Conservation (phyloP, 2,329 filamentous ascomycete genomes). For the Beauveria scarabaeidicola region DNA sequence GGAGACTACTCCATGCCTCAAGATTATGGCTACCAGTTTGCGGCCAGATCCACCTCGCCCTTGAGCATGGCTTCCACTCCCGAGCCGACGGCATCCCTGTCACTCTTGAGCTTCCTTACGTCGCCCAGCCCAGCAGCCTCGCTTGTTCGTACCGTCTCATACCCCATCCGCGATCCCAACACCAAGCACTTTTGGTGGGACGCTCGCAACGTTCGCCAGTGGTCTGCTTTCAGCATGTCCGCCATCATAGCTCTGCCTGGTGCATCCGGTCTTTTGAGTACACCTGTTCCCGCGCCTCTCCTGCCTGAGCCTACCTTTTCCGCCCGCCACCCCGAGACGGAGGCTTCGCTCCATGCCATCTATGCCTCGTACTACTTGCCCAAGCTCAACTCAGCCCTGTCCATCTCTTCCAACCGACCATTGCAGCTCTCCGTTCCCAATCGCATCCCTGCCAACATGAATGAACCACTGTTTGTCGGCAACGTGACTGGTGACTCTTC, state of each 20-base stretch:
- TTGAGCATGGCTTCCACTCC: conserved; percentile 32
- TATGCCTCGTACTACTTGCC: conserved; percentile 72
- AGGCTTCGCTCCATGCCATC: conserved; percentile 65
- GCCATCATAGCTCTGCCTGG: conserved; percentile 66
- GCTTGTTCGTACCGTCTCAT: conserved; percentile 70
- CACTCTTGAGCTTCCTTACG: conserved; percentile 70
- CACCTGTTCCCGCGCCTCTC: conserved; percentile 52
- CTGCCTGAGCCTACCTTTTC: conserved; percentile 51
- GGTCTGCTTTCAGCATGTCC: conserved; percentile 68
- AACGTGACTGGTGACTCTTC: conserved; percentile 49
- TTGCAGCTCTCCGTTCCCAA: conserved; percentile 42
- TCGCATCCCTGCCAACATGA: conserved; percentile 25
- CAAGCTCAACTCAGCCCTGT: conserved; percentile 78
- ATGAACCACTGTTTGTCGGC: conserved; percentile 57
- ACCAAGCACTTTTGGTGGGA: conserved; percentile 95
- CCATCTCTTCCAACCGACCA: conserved; percentile 62
- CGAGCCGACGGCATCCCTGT: conserved; percentile 51
- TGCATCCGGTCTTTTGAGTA: conserved; percentile 63
- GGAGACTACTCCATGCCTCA: conserved; percentile 14
- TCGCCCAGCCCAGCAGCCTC: conserved; percentile 72
- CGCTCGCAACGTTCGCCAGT: conserved; percentile 74
- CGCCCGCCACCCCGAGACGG: conserved; percentile 67
- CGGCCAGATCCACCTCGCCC: conserved; percentile 38
- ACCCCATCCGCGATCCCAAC: conserved; percentile 55
- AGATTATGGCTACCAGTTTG: conserved; percentile 37